Evolutionary conservation across 345 rosid species (phyloP), one percentile per base, ranked within the genome.

Genomic region (Noccaea bulbosa): DNA sequence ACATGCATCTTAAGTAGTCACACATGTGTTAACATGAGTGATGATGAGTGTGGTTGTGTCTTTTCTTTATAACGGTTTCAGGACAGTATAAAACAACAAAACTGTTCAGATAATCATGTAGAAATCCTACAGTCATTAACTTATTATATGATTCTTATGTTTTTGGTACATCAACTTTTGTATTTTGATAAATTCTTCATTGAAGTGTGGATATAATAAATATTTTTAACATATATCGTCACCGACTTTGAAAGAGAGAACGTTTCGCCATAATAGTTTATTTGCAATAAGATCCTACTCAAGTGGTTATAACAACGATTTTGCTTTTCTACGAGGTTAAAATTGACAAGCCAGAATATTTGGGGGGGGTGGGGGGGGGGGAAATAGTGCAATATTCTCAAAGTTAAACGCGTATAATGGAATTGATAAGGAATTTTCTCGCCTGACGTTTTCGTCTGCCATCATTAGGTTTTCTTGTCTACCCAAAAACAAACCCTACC

Each of bases 401-500:
- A 65, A 73, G 41, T 0, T 43, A 58, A 67, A 74, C 73, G 73
- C 73, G 78, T 74, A 33, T 9, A 67, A 51, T 27, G 4, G 14
- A 53, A 67, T 41, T 50, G 32, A 50, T 59, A 59, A 65, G 24
- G 22, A 27, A 40, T 57, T 2, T n/a, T n/a, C n/a, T n/a, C n/a
- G n/a, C n/a, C n/a, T n/a, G n/a, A n/a, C n/a, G n/a, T n/a, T n/a
- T n/a, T n/a, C n/a, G n/a, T n/a, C 22, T 20, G 34, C 40, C 46
- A 41, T 41, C 33, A 8, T 30, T 35, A 14, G 14, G 30, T 48
- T 35, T 43, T 63, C 8, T 40, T 39, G 8, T 47, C 15, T 11
- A 47, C 45, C 38, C 59, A 20, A 16, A 37, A 50, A 11, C 50
- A 74, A 68, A 62, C 74, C 79, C 79, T 75, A 52, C 40, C 14